Evolutionary conservation across 1,139 yeast genomes (phyloP).

Genomic region (Eremothecium cymbalariae): DNA sequence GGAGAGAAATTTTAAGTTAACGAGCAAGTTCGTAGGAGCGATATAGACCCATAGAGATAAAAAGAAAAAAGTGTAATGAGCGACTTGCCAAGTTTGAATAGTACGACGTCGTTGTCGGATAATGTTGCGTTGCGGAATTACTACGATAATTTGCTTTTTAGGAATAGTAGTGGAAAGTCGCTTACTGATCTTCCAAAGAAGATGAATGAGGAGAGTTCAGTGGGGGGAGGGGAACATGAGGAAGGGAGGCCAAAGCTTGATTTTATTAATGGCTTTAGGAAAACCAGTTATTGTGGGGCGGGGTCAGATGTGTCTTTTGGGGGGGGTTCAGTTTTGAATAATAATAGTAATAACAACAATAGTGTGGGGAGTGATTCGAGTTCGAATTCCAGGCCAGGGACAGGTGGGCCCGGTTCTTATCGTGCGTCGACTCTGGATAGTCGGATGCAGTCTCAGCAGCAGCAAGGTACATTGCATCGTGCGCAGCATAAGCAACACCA

Average conservation of each 20-base stretch:
- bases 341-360: conserved; percentile 7
- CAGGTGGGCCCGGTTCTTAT: not conserved
- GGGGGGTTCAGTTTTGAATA: conserved; percentile 3
- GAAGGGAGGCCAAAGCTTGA: conserved; percentile 15
- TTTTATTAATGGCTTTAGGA: conserved; percentile 25
- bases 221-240: conserved; percentile 4
- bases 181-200: conserved; percentile 28
- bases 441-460: conserved; percentile 1
- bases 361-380: conserved; percentile 11
- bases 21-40: conserved; percentile 3
- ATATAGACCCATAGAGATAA: conserved; percentile 6
- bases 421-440: conserved; percentile 5
- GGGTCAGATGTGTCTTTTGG: conserved; percentile 4
- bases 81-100: conserved; percentile 27
- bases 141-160: conserved; percentile 30
- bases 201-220: conserved; percentile 10
- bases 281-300: conserved; percentile 7
- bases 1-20: conserved; percentile 9
- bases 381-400: conserved; percentile 10
- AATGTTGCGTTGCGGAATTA: conserved; percentile 29
- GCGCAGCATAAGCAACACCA: conserved; percentile 2
- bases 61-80: conserved; percentile 2
- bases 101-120: conserved; percentile 31
- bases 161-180: conserved; percentile 29
- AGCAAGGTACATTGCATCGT: not conserved